Evolutionary conservation across 129 eudicot genomes (phyloP).

Genomic region (Dittrichia graveolens): DNA sequence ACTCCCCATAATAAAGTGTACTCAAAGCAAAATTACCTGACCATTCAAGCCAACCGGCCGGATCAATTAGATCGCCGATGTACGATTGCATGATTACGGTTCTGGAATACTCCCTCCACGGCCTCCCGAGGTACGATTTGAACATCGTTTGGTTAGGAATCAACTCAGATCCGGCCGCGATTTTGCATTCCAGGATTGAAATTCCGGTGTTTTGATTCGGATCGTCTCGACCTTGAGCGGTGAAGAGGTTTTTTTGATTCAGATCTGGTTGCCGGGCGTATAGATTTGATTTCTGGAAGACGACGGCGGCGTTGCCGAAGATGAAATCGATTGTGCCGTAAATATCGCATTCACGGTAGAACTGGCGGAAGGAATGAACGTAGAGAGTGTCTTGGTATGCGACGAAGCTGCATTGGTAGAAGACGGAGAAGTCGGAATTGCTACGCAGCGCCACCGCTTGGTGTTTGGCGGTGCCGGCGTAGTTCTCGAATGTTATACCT

Average conservation of each 20-base stretch:
- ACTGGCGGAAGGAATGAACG: slow-evolving; percentile 52
- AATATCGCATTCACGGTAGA: slow-evolving; percentile 48
- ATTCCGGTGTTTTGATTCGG: slow-evolving; percentile 54
- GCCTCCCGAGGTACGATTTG: slow-evolving; percentile 58
- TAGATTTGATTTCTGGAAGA: slow-evolving; percentile 48
- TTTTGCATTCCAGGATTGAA: slow-evolving; percentile 46
- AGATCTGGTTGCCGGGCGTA: slow-evolving; percentile 51
- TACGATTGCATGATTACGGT: slow-evolving; percentile 46
- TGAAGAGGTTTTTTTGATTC: slow-evolving; percentile 44
- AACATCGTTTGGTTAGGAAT: slow-evolving; percentile 38
- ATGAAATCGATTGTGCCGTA: slow-evolving; percentile 55
- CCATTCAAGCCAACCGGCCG: slow-evolving; percentile 57
- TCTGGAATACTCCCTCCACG: slow-evolving; percentile 46
- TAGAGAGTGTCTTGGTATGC: slow-evolving; percentile 59
- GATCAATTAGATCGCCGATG: slow-evolving; percentile 52
- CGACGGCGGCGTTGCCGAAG: slow-evolving; percentile 58
- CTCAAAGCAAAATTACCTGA: slow-evolving; percentile 41
- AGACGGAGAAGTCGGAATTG: slow-evolving; percentile 49
- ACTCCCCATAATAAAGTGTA: slow-evolving; percentile 55
- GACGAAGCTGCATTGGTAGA: slow-evolving; percentile 49
- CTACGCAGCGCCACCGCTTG: slow-evolving; percentile 55
- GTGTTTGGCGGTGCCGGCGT: slow-evolving; percentile 45
- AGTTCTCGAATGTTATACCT: slow-evolving; percentile 59
- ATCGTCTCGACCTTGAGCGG: slow-evolving; percentile 56
- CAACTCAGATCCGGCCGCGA: slow-evolving; percentile 46